Evolutionary conservation across 768 basidiomycete genomes (phyloP).

Genomic region (Rossbeevera mucosa): DNA sequence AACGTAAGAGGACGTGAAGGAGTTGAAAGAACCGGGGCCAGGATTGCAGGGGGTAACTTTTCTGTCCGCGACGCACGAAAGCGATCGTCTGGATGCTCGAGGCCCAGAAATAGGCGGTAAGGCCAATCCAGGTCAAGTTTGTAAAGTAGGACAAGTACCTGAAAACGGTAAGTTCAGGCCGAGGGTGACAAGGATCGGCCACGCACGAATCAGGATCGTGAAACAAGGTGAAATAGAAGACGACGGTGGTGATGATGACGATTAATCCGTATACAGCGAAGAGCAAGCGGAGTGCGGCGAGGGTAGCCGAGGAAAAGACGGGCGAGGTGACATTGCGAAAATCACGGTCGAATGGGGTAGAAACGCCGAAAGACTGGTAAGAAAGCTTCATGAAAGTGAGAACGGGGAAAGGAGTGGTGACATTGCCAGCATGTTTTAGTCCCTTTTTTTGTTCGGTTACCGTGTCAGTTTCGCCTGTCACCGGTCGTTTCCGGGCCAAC

Average conservation of each 20-base stretch:
- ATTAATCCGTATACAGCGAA: conserved; percentile 50
- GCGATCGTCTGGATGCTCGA: conserved; percentile 48
- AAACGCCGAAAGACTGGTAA: conserved; percentile 31
- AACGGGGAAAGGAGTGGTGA: not conserved
- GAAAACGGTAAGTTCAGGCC: not conserved
- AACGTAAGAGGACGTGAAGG: conserved; percentile 50
- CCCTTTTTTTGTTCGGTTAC: conserved; percentile 2
- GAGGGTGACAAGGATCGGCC: conserved; percentile 16
- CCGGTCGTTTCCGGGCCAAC: not conserved
- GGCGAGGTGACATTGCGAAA: conserved; percentile 39
- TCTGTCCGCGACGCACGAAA: conserved; percentile 35
- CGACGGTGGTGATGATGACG: conserved; percentile 34
- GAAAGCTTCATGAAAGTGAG: conserved; percentile 13
- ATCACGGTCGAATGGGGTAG: conserved; percentile 37
- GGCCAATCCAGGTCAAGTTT: conserved; percentile 54
- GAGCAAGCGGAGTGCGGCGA: conserved; percentile 43
- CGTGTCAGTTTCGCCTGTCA: not conserved
- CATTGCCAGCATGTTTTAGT: conserved; percentile 4
- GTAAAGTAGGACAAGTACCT: conserved; percentile 69
- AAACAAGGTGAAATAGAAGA: conserved; percentile 28
- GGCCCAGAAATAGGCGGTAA: conserved; percentile 60
- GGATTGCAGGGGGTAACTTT: conserved; percentile 50
- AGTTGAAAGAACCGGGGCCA: conserved; percentile 56
- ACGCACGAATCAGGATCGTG: conserved; percentile 27
- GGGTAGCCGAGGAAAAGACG: conserved; percentile 38